Conservation (phyloP, 2,329 filamentous ascomycete genomes). For the Ascochyta viciae-villosae region DNA sequence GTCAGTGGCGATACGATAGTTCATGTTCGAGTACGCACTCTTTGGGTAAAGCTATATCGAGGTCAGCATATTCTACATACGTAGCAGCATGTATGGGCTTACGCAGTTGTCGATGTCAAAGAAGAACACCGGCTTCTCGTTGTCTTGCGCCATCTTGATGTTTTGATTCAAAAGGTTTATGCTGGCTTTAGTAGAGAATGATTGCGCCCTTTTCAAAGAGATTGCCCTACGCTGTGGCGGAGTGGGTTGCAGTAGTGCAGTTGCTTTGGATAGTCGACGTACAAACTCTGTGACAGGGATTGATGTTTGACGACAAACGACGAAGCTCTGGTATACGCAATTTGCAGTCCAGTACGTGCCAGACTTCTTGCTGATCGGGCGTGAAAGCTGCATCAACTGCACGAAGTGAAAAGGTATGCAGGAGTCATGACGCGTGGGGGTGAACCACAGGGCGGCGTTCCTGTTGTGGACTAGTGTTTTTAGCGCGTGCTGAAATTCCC, state of each 20-base stretch:
- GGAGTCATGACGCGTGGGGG: constrained; percentile 21
- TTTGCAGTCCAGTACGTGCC: neutral
- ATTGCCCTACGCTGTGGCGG: constrained; percentile 3
- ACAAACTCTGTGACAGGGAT: neutral
- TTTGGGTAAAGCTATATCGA: constrained; percentile 75
- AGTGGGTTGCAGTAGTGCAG: neutral
- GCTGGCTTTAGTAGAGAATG: neutral
- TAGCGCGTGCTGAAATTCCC: constrained; percentile 17
- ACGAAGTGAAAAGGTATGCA: constrained; percentile 1
- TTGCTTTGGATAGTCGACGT: neutral
- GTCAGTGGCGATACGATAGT: constrained; percentile 17
- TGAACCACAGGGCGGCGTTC: constrained; percentile 12
- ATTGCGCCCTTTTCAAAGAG: constrained; percentile 11
- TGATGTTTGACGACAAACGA: neutral
- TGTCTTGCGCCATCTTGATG: constrained; percentile 34
- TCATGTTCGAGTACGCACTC: constrained; percentile 60
- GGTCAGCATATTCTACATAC: constrained; percentile 12
- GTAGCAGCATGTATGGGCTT: constrained; percentile 40
- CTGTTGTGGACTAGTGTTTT: constrained; percentile 25
- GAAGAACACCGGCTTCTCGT: constrained; percentile 64
- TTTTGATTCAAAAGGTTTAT: neutral
- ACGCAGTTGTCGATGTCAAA: constrained; percentile 99
- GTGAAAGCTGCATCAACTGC: constrained; percentile 7
- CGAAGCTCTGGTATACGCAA: neutral
- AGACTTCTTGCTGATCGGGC: neutral